These are phyloP conservation scores for Hysterangium stoloniferum DNA, from an alignment of 768 basidiomycete species.

Conservation along the genomic window DNA sequence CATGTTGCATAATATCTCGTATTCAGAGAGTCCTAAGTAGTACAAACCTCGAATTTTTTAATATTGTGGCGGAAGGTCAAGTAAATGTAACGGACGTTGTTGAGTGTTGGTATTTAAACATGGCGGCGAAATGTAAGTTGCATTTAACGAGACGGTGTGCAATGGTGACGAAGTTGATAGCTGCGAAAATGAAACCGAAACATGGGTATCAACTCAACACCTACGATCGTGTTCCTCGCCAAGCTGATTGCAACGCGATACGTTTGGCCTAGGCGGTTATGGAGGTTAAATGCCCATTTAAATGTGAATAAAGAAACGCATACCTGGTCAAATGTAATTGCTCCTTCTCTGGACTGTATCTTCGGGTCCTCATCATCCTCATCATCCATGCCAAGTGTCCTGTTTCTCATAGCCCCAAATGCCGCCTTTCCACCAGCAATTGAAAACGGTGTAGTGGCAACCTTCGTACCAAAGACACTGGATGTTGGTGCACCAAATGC, in stretches of 20 bases:
- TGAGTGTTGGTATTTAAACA: not conserved
- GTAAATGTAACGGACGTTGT: not conserved
- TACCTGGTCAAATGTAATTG: constrained; percentile 92
- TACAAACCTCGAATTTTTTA: not conserved
- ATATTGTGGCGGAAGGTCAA: too few relatives aligned
- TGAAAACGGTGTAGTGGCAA: constrained; percentile 72
- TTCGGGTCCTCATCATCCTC: constrained; percentile 68
- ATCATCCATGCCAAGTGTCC: constrained; percentile 48
- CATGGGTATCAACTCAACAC: not conserved
- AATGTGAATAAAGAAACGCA: constrained; percentile 15
- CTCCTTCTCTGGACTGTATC: constrained; percentile 72
- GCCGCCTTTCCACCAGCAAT: constrained; percentile 75
- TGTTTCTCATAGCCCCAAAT: constrained; percentile 66
- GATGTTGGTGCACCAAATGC: constrained; percentile 72
- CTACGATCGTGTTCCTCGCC: constrained; percentile 60
- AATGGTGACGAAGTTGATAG: too few relatives aligned
- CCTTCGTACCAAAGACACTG: constrained; percentile 80
- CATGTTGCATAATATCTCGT: not conserved
- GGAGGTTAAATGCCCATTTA: constrained; percentile 6
- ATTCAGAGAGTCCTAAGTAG: not conserved
- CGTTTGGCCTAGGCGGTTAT: constrained; percentile 53
- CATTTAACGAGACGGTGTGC: not conserved
- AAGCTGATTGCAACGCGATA: constrained; percentile 86
- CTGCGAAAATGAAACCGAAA: too few relatives aligned
- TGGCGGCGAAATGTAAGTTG: not conserved